Evolutionary conservation across 176 grass and related monocot genomes (phyloP).

Genomic region (Ananas comosus): DNA sequence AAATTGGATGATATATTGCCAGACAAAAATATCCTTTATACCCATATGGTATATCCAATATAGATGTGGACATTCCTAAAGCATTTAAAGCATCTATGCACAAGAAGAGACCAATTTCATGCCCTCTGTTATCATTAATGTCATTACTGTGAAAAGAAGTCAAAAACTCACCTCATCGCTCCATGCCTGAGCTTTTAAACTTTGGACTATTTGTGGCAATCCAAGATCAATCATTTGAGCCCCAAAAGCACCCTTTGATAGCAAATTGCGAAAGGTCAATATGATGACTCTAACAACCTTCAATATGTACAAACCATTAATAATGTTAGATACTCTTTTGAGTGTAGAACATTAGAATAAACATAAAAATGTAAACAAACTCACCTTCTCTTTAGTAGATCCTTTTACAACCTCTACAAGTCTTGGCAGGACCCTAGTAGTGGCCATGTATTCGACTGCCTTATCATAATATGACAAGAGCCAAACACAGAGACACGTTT

Average conservation of each 20-base stretch:
- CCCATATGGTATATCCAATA: too few species aligned
- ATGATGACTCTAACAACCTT: slow-evolving; percentile 91
- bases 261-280: slow-evolving; percentile 73
- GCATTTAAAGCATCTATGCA: not conserved
- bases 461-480: slow-evolving; percentile 86
- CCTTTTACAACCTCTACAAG: slow-evolving; percentile 90
- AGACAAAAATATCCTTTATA: too few species aligned
- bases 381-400: slow-evolving; percentile 94
- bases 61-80: too few species aligned
- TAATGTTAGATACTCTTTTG: slow-evolving; percentile 5
- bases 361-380: slow-evolving; percentile 8
- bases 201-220: slow-evolving; percentile 81
- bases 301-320: slow-evolving; percentile 16
- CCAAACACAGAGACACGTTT: slow-evolving; percentile 97
- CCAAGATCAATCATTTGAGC: slow-evolving; percentile 98
- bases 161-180: slow-evolving; percentile 70
- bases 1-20: too few species aligned
- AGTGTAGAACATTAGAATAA: slow-evolving; percentile 3
- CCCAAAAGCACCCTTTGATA: slow-evolving; percentile 72
- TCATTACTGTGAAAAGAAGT: slow-evolving; percentile 8
- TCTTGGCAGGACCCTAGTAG: slow-evolving; percentile 80
- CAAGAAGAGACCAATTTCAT: not conserved
- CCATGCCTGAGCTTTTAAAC: slow-evolving; percentile 96
- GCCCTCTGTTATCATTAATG: not conserved
- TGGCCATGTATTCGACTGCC: slow-evolving; percentile 83